Conservation (phyloP, 2,329 filamentous ascomycete genomes). For the Aureobasidium subglaciale region DNA sequence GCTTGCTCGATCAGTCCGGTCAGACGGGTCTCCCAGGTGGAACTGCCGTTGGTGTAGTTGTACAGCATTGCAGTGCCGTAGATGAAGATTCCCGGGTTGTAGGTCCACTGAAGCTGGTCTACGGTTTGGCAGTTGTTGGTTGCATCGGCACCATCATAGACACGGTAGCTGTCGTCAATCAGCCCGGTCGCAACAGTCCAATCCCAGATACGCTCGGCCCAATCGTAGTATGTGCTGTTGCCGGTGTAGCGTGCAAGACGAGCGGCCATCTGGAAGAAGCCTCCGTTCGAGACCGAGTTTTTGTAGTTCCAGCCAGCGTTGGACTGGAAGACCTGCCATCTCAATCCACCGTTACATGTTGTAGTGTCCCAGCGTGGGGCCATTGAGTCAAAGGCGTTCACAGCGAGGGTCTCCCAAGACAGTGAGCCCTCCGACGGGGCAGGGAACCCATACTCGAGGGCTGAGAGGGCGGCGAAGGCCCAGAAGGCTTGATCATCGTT, state of each 20-base stretch:
- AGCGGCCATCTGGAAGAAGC: slow-evolving; percentile 75
- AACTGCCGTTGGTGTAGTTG: slow-evolving; percentile 40
- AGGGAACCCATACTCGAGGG: slow-evolving; percentile 69
- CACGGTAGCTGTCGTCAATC: slow-evolving; percentile 38
- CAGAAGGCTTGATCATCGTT: slow-evolving; percentile 68
- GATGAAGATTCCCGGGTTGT: slow-evolving; percentile 46
- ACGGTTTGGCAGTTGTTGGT: slow-evolving; percentile 37
- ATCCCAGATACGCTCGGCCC: slow-evolving; percentile 43
- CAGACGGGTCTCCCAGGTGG: slow-evolving; percentile 45
- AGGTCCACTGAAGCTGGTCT: slow-evolving; percentile 41
- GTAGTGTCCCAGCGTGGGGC: slow-evolving; percentile 60
- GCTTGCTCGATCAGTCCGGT: slow-evolving; percentile 52
- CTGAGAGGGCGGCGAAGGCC: slow-evolving; percentile 74
- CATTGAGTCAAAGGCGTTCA: slow-evolving; percentile 76
- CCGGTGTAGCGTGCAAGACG: slow-evolving; percentile 31
- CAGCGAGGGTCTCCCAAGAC: slow-evolving; percentile 68
- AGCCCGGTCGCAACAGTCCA: slow-evolving; percentile 44
- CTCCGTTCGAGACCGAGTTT: slow-evolving; percentile 72
- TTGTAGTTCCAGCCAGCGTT: slow-evolving; percentile 71
- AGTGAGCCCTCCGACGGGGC: slow-evolving; percentile 55
- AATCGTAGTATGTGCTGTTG: slow-evolving; percentile 52
- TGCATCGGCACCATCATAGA: slow-evolving; percentile 41
- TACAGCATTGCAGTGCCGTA: slow-evolving; percentile 52
- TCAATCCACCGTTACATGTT: slow-evolving; percentile 65
- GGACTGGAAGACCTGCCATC: slow-evolving; percentile 76